Percentiles rank a stretch among this genome's conserved stretches.
Conservation (phyloP, 306 rosid genomes). For the Rosa multiflora region DNA sequence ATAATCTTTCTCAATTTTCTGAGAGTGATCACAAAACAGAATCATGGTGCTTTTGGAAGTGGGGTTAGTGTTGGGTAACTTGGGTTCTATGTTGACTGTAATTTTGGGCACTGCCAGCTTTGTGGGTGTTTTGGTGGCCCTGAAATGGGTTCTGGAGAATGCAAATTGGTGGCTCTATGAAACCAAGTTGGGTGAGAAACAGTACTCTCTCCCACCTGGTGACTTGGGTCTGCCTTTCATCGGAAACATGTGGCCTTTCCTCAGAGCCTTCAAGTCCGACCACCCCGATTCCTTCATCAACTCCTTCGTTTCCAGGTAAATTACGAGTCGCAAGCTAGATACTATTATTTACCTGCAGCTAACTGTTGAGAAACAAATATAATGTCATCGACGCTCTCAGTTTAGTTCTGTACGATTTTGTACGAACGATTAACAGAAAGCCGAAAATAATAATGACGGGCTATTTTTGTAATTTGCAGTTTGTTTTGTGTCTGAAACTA, state of each 20-base stretch:
- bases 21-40: neutral
- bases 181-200: slow-evolving; percentile 48
- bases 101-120: slow-evolving; percentile 13
- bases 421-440: too few species aligned
- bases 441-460: too few species aligned
- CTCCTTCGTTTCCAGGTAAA: slow-evolving; percentile 62
- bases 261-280: slow-evolving; percentile 74
- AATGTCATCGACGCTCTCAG: too few species aligned
- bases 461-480: neutral
- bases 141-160: slow-evolving; percentile 42
- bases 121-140: slow-evolving; percentile 15
- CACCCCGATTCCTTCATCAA: slow-evolving; percentile 79
- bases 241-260: slow-evolving; percentile 97
- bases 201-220: slow-evolving; percentile 76
- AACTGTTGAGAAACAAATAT: too few species aligned
- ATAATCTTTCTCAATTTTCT: neutral
- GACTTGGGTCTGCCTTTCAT: slow-evolving; percentile 89
- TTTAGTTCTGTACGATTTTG: too few species aligned
- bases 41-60: slow-evolving; percentile 3
- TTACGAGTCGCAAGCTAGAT: neutral
- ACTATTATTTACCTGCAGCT: neutral
- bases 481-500: neutral
- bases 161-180: slow-evolving; percentile 68
- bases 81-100: slow-evolving; percentile 9
- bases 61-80: slow-evolving; percentile 18